A percentile compares a stretch with the other conserved stretches of the same genome.
These are phyloP conservation scores for Ceratobasidium sp. DNA, from an alignment of 1,284 basidiomycete species.

Conservation along the genomic window DNA sequence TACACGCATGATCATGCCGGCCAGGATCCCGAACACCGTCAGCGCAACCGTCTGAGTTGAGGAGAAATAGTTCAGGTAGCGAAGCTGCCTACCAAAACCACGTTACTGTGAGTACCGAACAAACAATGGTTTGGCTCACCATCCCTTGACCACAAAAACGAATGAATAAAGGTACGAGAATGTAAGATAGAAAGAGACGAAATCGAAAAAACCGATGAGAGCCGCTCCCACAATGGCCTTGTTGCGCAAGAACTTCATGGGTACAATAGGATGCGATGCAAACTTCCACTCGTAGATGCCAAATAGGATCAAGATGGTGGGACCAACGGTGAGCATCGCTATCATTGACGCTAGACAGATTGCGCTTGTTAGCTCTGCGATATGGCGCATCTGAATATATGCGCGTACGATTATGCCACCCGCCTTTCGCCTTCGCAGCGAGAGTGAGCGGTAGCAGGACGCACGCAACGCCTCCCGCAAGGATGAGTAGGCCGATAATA, in stretches of 20 bases:
- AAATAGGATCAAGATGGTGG: constrained; percentile 54
- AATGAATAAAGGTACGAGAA: constrained; percentile 68
- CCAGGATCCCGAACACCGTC: constrained; percentile 68
- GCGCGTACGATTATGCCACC: constrained; percentile 57
- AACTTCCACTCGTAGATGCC: constrained; percentile 60
- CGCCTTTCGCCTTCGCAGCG: constrained; percentile 54
- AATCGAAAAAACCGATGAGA: constrained; percentile 73
- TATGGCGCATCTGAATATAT: constrained; percentile 8
- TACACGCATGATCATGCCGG: constrained; percentile 64
- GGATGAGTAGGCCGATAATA: constrained; percentile 68
- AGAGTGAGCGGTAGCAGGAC: constrained; percentile 74
- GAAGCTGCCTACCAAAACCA: constrained; percentile 49
- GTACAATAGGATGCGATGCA: constrained; percentile 61
- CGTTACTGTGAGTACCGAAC: constrained; percentile 47
- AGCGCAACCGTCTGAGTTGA: constrained; percentile 61
- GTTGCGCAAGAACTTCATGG: constrained; percentile 64
- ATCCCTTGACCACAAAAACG: constrained; percentile 65
- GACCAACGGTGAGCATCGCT: constrained; percentile 62
- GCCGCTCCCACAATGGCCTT: constrained; percentile 65
- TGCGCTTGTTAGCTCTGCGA: neutral
- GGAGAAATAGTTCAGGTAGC: constrained; percentile 48
- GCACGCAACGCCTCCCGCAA: constrained; percentile 65
- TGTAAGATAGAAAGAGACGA: constrained; percentile 70
- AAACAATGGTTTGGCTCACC: constrained; percentile 54
- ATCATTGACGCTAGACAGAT: constrained; percentile 60